phyloP scores from a whole-genome alignment of 2,329 filamentous ascomycete species.

The Exserohilum rostratum region DNA sequence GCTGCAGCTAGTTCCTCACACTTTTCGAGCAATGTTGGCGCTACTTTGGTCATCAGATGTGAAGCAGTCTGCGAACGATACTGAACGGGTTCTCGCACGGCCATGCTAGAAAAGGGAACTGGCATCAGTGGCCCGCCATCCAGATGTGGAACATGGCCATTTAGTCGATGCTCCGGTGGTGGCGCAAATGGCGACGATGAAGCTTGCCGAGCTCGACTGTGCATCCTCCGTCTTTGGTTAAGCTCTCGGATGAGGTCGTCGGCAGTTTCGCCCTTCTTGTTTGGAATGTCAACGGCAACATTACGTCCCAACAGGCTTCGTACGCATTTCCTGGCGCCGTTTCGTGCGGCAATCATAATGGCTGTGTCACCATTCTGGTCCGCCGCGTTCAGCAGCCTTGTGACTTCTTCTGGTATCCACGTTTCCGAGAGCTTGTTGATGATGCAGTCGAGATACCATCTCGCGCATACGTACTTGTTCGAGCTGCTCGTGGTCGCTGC shows the following conservation, averaged over 20 bases:
- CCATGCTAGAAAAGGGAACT: slow-evolving; percentile 31
- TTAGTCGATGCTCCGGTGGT: slow-evolving; percentile 42
- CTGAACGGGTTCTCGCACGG: slow-evolving; percentile 32
- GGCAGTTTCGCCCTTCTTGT: slow-evolving; percentile 80
- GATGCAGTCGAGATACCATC: slow-evolving; percentile 92
- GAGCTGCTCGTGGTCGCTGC: slow-evolving; percentile 85
- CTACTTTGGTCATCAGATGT: slow-evolving; percentile 68
- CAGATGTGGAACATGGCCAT: slow-evolving; percentile 32
- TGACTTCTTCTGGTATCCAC: slow-evolving; percentile 76
- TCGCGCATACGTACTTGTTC: slow-evolving; percentile 84
- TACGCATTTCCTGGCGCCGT: slow-evolving; percentile 80
- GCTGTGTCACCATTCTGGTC: slow-evolving; percentile 91
- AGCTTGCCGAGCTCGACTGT: slow-evolving; percentile 64
- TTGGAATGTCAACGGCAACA: slow-evolving; percentile 81
- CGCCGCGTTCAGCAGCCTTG: slow-evolving; percentile 78
- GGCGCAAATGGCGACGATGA: slow-evolving; percentile 70
- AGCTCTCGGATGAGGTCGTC: slow-evolving; percentile 78
- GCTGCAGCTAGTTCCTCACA: slow-evolving; percentile 51
- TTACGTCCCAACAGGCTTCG: slow-evolving; percentile 73
- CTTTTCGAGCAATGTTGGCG: slow-evolving; percentile 60
- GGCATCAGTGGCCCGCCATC: slow-evolving; percentile 35
- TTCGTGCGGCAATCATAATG: slow-evolving; percentile 83
- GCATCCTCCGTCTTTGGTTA: slow-evolving; percentile 71
- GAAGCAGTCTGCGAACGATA: slow-evolving; percentile 56
- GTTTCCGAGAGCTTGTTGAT: slow-evolving; percentile 84